Conservation (phyloP, 345 rosid genomes). For the Dimocarpus longan region DNA sequence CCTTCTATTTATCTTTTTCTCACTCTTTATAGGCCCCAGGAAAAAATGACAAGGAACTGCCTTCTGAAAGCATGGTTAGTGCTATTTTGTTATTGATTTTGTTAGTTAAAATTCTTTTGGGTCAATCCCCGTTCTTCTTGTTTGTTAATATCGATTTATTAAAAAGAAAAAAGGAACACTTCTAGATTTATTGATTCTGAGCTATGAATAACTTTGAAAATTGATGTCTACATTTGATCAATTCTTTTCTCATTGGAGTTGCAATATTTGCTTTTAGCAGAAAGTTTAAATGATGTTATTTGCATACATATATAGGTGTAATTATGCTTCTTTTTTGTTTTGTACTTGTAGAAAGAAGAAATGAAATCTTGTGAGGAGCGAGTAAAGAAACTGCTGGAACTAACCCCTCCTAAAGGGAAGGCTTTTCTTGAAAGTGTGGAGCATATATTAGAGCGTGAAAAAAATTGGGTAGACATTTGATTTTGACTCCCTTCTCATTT, state of each 20-base stretch:
- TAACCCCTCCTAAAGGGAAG: conserved; percentile 94
- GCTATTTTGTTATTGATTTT: conserved; percentile 19
- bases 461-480: conserved; percentile 77
- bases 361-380: conserved; percentile 83
- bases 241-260: background rate
- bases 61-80: conserved; percentile 96
- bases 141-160: background rate
- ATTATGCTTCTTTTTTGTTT: background rate
- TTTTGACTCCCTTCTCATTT: conserved; percentile 6
- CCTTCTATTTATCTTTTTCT: background rate
- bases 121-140: background rate
- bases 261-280: background rate
- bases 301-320: background rate
- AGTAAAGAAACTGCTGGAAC: conserved; percentile 83
- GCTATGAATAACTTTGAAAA: background rate
- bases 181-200: background rate
- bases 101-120: background rate
- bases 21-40: conserved; percentile 68
- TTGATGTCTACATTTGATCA: background rate
- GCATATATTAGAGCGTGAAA: conserved; percentile 92
- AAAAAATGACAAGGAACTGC: conserved; percentile 89
- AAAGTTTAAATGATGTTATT: conserved; percentile 1
- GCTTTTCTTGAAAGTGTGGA: conserved; percentile 79
- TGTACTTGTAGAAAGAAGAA: conserved; percentile 77
- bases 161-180: background rate